Percentiles rank a stretch among this genome's conserved stretches.
These are phyloP conservation scores for Aspergillus ostianus DNA, from an alignment of 495 filamentous ascomycete species.

Conservation along the genomic window DNA sequence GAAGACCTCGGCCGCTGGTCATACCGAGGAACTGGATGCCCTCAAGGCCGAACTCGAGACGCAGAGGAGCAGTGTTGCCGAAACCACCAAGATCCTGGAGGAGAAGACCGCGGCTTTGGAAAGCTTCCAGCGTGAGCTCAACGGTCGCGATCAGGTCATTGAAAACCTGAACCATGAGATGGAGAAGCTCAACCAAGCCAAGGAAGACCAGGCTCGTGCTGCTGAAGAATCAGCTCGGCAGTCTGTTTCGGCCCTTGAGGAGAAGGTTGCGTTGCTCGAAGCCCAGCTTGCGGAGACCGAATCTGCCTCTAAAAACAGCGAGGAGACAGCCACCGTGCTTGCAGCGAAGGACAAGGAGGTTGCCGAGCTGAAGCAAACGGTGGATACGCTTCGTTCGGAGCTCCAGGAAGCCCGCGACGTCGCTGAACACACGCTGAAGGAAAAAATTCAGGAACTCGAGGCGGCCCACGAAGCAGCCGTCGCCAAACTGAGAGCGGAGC, in stretches of 20 bases:
- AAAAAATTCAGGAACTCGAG: slow-evolving; percentile 42
- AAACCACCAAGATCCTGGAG: slow-evolving; percentile 24
- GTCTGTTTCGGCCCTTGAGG: slow-evolving; percentile 30
- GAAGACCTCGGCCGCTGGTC: slow-evolving; percentile 34
- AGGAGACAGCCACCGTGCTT: slow-evolving; percentile 26
- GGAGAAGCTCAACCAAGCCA: slow-evolving; percentile 36
- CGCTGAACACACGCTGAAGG: slow-evolving; percentile 29
- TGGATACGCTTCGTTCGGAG: slow-evolving; percentile 36
- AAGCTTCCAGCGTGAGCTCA: slow-evolving; percentile 36
- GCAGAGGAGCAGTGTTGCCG: slow-evolving; percentile 33
- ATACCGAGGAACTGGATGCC: slow-evolving; percentile 38
- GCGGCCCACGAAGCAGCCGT: slow-evolving; percentile 36
- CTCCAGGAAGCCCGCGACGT: slow-evolving; percentile 34
- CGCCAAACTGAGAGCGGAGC: slow-evolving; percentile 35
- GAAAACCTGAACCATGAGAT: slow-evolving; percentile 45
- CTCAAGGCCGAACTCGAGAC: slow-evolving; percentile 40
- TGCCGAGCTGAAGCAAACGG: slow-evolving; percentile 33
- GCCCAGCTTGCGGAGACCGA: slow-evolving; percentile 38
- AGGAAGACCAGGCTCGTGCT: slow-evolving; percentile 40
- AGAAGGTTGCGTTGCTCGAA: slow-evolving; percentile 40
- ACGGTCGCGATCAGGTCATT: slow-evolving; percentile 43
- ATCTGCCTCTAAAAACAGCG: slow-evolving; percentile 28
- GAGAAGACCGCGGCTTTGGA: slow-evolving; percentile 43
- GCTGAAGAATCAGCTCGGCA: slow-evolving; percentile 42
- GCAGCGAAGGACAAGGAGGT: slow-evolving; percentile 43